Evolutionary conservation across 352 stramenopile species (phyloP).

Genomic region (Nothophytophthora sp.): DNA sequence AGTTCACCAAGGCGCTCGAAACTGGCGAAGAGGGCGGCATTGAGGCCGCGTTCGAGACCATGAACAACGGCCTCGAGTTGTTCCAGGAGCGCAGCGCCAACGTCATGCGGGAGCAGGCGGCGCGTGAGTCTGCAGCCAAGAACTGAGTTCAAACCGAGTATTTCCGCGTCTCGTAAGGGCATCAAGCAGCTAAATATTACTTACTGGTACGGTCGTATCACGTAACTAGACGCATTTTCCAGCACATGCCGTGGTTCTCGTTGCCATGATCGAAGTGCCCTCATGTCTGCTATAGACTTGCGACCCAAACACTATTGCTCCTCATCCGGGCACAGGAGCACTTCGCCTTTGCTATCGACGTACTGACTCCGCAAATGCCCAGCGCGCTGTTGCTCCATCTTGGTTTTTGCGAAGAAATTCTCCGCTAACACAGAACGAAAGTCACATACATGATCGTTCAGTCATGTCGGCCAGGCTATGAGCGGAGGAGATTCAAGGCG

Average conservation of each 20-base stretch:
- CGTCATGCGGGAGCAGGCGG: constrained; percentile 76
- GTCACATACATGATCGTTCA: background rate
- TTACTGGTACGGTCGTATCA: background rate
- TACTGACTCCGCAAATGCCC: constrained; percentile 65
- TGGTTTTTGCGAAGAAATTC: constrained; percentile 40
- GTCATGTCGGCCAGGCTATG: background rate
- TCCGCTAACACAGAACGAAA: constrained; percentile 36
- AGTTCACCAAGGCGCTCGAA: constrained; percentile 76
- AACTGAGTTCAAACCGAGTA: constrained; percentile 25
- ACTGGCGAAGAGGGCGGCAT: constrained; percentile 61
- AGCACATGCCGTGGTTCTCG: background rate
- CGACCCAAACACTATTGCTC: constrained; percentile 7
- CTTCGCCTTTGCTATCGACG: constrained; percentile 47
- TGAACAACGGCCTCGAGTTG: constrained; percentile 73
- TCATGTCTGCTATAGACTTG: constrained; percentile 3
- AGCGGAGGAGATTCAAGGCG: background rate
- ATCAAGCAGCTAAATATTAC: constrained; percentile 24
- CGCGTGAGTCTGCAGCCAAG: constrained; percentile 61
- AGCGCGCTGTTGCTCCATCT: constrained; percentile 48
- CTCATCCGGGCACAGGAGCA: constrained; percentile 50
- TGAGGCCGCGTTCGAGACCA: constrained; percentile 71
- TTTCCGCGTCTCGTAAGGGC: constrained; percentile 4
- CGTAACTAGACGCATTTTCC: constrained; percentile 29
- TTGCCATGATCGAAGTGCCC: background rate
- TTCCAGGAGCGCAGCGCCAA: constrained; percentile 81